These are phyloP conservation scores for Trametes hirsuta DNA, from an alignment of 1,284 basidiomycete species.

Conservation along the genomic window DNA sequence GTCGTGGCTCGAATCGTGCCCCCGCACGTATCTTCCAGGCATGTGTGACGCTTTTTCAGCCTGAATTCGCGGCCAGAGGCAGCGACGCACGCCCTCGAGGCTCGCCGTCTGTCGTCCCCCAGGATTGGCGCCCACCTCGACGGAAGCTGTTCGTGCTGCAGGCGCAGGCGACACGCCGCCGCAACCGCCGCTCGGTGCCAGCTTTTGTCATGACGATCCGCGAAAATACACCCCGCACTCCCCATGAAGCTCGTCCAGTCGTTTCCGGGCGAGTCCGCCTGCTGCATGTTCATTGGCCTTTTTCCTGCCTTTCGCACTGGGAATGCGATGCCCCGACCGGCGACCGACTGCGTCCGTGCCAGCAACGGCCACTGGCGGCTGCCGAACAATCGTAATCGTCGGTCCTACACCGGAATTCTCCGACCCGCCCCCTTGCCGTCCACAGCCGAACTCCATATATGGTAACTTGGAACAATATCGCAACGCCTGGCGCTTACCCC, in stretches of 20 bases:
- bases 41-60: background rate
- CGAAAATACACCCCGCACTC: background rate
- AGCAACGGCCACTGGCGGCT: background rate
- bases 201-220: background rate
- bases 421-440: constrained; percentile 1
- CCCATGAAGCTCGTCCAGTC: no score
- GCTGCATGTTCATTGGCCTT: no score
- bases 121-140: constrained; percentile 1
- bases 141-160: constrained; percentile 1
- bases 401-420: constrained; percentile 3
- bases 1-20: background rate
- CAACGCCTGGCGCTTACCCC: background rate
- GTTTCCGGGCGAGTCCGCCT: no score
- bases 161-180: background rate
- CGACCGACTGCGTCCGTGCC: background rate
- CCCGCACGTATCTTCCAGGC: background rate
- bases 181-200: background rate
- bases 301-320: no score
- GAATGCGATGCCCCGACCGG: no score
- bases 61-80: constrained; percentile 2
- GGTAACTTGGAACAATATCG: constrained; percentile 7
- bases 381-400: background rate
- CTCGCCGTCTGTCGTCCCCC: background rate
- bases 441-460: background rate
- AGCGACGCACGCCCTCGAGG: background rate